phyloP scores from a whole-genome alignment of 805 yeast species.

The Starmerella stigmatis region DNA sequence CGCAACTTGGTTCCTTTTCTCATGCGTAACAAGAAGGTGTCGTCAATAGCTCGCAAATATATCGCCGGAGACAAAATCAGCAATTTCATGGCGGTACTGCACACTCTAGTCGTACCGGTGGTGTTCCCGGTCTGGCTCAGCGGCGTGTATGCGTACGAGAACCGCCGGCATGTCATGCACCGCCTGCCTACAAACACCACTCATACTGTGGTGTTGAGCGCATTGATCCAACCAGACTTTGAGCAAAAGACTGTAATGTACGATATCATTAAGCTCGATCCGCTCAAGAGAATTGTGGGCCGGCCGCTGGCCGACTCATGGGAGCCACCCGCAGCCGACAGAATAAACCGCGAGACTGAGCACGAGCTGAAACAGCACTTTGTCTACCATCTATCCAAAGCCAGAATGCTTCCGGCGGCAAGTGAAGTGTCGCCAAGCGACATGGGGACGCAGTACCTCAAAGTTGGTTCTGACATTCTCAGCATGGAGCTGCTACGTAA shows the following conservation, averaged over 20 bases:
- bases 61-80: slow-evolving; percentile 18
- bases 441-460: background rate
- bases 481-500: slow-evolving; percentile 15
- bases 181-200: slow-evolving; percentile 10
- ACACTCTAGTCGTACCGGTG: slow-evolving; percentile 19
- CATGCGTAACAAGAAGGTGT: slow-evolving; percentile 13
- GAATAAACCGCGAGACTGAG: slow-evolving; percentile 12
- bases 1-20: slow-evolving; percentile 11
- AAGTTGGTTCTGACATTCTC: slow-evolving; percentile 5
- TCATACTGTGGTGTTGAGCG: slow-evolving; percentile 18
- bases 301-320: background rate
- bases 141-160: slow-evolving; percentile 15
- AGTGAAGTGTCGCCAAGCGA: background rate
- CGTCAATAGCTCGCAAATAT: slow-evolving; percentile 14
- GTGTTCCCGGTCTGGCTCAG: slow-evolving; percentile 17
- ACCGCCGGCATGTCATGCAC: slow-evolving; percentile 11
- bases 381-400: slow-evolving; percentile 7
- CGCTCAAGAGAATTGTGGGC: slow-evolving; percentile 5
- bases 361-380: slow-evolving; percentile 11
- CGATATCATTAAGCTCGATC: slow-evolving; percentile 12
- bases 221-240: slow-evolving; percentile 24
- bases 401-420: slow-evolving; percentile 1
- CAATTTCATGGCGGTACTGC: slow-evolving; percentile 20
- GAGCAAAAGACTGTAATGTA: slow-evolving; percentile 20
- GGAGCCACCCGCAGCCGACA: slow-evolving; percentile 7